Percentiles rank a stretch among this genome's conserved stretches.
Conservation (phyloP, 495 filamentous ascomycete species). For the Hypoxylon cercidicola region DNA sequence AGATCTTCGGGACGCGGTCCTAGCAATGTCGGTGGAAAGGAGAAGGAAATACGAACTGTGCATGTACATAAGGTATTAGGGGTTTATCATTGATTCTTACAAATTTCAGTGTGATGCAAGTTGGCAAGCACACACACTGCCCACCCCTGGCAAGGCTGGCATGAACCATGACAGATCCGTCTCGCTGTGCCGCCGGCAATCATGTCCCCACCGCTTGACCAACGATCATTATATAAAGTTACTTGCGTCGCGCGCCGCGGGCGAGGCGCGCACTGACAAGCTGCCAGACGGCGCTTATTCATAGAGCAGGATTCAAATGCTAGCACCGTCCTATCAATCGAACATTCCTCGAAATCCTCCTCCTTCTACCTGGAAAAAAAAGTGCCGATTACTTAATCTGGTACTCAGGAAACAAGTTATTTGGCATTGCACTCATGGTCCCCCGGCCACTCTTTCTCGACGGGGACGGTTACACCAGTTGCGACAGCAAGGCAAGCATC, state of each 20-base stretch:
- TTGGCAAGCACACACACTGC: neutral
- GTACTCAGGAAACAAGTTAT: neutral
- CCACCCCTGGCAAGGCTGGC: slow-evolving; percentile 27
- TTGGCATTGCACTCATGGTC: slow-evolving; percentile 26
- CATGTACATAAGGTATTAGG: too few species aligned
- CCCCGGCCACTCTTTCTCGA: slow-evolving; percentile 22
- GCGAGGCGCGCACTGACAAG: slow-evolving; percentile 38
- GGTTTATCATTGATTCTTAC: neutral
- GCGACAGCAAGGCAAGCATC: slow-evolving; percentile 44
- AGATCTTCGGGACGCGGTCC: too few species aligned
- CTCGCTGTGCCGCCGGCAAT: slow-evolving; percentile 34
- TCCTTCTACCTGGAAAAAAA: slow-evolving; percentile 7
- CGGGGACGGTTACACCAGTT: slow-evolving; percentile 44
- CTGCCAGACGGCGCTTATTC: slow-evolving; percentile 38
- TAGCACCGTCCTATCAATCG: slow-evolving; percentile 26
- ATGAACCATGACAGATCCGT: slow-evolving; percentile 35
- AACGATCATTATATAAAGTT: slow-evolving; percentile 41
- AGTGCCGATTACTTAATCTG: slow-evolving; percentile 27
- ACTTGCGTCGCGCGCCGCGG: slow-evolving; percentile 34
- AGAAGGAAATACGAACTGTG: too few species aligned
- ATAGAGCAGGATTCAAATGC: slow-evolving; percentile 43
- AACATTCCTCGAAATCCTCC: slow-evolving; percentile 29
- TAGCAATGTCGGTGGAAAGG: too few species aligned
- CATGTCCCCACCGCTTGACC: slow-evolving; percentile 25
- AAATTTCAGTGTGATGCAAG: slow-evolving; percentile 32